A percentile compares a stretch with the other conserved stretches of the same genome.
phyloP scores from a whole-genome alignment of 441 rosid species.

The Arabidopsis lyrata region DNA sequence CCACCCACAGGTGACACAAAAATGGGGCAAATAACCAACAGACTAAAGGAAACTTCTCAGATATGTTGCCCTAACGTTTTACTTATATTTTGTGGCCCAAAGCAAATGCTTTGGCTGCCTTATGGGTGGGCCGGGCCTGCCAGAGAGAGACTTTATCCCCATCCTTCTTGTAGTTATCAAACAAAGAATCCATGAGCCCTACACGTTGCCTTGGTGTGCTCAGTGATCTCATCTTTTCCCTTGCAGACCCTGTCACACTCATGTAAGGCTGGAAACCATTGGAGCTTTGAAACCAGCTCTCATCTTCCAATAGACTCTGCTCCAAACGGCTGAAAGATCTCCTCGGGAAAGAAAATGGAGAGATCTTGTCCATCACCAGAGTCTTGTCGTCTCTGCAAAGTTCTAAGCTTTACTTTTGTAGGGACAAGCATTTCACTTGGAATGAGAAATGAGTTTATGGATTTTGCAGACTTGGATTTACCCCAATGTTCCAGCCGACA shows the following conservation, averaged over 20 bases:
- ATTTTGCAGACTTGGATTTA: conserved; percentile 46
- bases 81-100: too few species aligned
- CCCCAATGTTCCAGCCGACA: conserved; percentile 48
- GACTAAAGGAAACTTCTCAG: too few species aligned
- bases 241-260: conserved; percentile 75
- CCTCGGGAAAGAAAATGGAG: conserved; percentile 62
- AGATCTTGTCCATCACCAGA: conserved; percentile 51
- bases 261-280: conserved; percentile 66
- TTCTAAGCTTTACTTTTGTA: conserved; percentile 48
- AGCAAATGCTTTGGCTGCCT: too few species aligned
- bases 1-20: too few species aligned
- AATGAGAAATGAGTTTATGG: conserved; percentile 37
- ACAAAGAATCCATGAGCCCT: conserved; percentile 63
- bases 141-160: conserved; percentile 50
- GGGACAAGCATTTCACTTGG: conserved; percentile 43
- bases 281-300: conserved; percentile 53
- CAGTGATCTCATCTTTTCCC: conserved; percentile 72
- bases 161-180: conserved; percentile 44
- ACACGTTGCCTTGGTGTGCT: conserved; percentile 50
- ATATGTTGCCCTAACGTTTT: too few species aligned
- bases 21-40: too few species aligned
- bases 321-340: conserved; percentile 65
- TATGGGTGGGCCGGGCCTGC: too few species aligned
- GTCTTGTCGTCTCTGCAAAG: conserved; percentile 49
- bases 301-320: conserved; percentile 48